Base-by-base conservation (phyloP, 2,329 filamentous ascomycete genomes). In the Dactylellina drechsleri region DNA sequence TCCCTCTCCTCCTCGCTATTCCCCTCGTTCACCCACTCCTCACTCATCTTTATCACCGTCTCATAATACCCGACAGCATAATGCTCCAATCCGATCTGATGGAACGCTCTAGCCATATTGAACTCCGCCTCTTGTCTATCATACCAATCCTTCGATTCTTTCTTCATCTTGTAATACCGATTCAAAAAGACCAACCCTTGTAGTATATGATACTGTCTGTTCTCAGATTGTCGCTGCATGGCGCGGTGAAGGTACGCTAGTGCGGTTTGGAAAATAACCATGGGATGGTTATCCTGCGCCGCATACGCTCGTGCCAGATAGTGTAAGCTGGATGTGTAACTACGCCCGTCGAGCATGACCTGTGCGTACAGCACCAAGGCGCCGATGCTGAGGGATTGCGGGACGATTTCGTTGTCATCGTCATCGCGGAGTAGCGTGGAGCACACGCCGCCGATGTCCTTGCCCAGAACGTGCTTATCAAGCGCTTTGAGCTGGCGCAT, bases 321-420 rank as follows among this genome's bases (percentile, higher is more conserved):
- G 78, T 91, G 87, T 88, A 64, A 28, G 8, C 58, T 41, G 40
- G 57, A 92, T 13, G 89, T 88, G 82, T 95, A 96, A 78, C 90
- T 92, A 58, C 90, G 92, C 1, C 92, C 92, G 0, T 90, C 90
- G 79, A 92, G 93, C 4, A 97, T 85, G 74, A 97, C 92, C 80
- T 98, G 92, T 0, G 92, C 95, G 80, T 97, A 98, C 0, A 97
- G 86, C 81, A 93, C 91, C 12, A 99, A 86, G 8, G 98, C 85
- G 26, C 90, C 90, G 6, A 93, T 87, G 80, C 98, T 93, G 76
- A 96, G 85, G 13, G 86, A 83, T 18, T 83, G 82, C 18, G 83
- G 82, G 12, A 82, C 79, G 56, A 83, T 81, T 4, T 81, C 78
- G 52, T 82, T 82, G 2, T 82, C 80, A 7, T 82, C 78, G 23